Evolutionary conservation across 495 filamentous ascomycete species (phyloP).

Genomic region (Penicillium taxi): DNA sequence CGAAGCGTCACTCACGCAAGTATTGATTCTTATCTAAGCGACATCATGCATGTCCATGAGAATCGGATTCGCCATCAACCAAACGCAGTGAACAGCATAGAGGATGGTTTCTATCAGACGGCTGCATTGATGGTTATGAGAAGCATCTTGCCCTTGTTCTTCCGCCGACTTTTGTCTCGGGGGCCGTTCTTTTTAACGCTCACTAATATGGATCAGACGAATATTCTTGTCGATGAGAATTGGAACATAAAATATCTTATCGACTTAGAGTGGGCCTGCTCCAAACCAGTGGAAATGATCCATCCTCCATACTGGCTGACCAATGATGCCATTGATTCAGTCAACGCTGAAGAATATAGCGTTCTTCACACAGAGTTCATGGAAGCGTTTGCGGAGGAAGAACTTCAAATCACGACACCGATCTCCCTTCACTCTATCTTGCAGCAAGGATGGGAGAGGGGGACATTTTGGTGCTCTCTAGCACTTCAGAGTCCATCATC

Average conservation of each 20-base stretch:
- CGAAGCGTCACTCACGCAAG: constrained; percentile 23
- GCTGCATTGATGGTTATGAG: constrained; percentile 17
- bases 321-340: constrained; percentile 16
- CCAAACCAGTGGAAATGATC: constrained; percentile 27
- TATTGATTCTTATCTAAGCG: constrained; percentile 23
- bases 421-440: constrained; percentile 9
- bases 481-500: constrained; percentile 15
- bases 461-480: constrained; percentile 24
- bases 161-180: background rate
- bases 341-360: constrained; percentile 13
- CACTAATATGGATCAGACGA: constrained; percentile 21
- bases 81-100: constrained; percentile 13
- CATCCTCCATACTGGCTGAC: constrained; percentile 29
- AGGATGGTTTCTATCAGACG: constrained; percentile 22
- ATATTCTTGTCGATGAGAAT: constrained; percentile 18
- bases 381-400: constrained; percentile 8
- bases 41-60: constrained; percentile 22
- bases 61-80: constrained; percentile 19
- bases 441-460: constrained; percentile 10
- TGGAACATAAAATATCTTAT: constrained; percentile 23
- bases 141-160: constrained; percentile 15
- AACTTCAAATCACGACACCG: no score
- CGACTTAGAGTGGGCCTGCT: constrained; percentile 34
- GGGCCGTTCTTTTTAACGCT: constrained; percentile 14
- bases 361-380: constrained; percentile 3